Evolutionary conservation across 192 early-diverging fungal species (phyloP), one percentile per base, ranked within the genome.

Genomic region (Linnemannia elongata): DNA sequence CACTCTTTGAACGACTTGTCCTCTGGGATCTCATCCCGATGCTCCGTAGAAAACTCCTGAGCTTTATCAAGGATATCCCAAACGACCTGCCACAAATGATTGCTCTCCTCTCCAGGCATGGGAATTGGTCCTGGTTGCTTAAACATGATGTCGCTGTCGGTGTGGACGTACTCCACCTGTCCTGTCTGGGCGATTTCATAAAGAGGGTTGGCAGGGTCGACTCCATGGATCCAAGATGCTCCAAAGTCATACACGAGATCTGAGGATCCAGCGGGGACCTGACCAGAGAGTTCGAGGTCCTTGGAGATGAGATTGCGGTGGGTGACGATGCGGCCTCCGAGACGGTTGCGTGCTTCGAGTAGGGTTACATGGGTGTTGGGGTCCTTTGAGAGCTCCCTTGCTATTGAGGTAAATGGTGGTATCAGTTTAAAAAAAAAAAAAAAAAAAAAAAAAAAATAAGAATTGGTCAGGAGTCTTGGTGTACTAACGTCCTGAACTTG

Each of bases 211-310:
- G 72, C 55, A 9, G 72, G 69, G n/a, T 80, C 78, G 9, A 80
- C 77, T 17, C 87, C 87, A 80, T 88, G 87, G 3, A 88, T 80
- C 87, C 87, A 88, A 13, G 87, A 88, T 20, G 87, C 87, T 4
- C 87, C 87, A 36, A 83, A 74, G 66, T 88, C 87, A 33, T 84
- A 77, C 24, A 78, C 73, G 27, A 84, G 41, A 20, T 7, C 17
- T 0, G 71, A 70, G 42, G 72, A 73, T 4, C 71, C 75, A 35
- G 35, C 17, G 0, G 83, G 83, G 33, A 85, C 74, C 4, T n/a
- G n/a, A 24, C 38, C 60, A 17, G 63, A 45, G 35, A 74, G 66
- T 49, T 74, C 77, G 20, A 76, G 39, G 13, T 20, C 17, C 15
- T 35, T 15, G 3, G 78, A 38, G 57, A 81, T 74, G 1, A 77